A percentile compares a stretch with the other conserved stretches of the same genome.
These are phyloP conservation scores for Metarhizium humberi DNA, from an alignment of 2,329 filamentous ascomycete species.

Conservation along the genomic window DNA sequence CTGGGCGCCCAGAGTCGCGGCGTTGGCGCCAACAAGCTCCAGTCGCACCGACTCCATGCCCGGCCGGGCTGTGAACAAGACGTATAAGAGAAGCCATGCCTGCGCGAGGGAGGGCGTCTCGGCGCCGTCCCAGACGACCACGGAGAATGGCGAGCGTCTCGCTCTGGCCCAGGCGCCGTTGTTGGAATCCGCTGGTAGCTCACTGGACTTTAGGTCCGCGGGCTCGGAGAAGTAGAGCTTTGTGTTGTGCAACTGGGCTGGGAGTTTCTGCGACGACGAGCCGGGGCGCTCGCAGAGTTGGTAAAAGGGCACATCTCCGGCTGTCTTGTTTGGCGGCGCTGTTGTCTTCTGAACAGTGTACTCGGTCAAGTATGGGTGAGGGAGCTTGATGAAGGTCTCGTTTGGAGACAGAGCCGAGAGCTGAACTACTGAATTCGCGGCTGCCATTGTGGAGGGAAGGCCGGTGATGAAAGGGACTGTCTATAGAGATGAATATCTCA, in stretches of 20 bases:
- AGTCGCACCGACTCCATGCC: slow-evolving; percentile 40
- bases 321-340: slow-evolving; percentile 10
- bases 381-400: slow-evolving; percentile 36
- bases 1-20: slow-evolving; percentile 26
- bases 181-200: slow-evolving; percentile 39
- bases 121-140: slow-evolving; percentile 32
- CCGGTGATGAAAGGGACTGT: background rate
- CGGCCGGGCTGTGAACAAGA: slow-evolving; percentile 41
- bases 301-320: slow-evolving; percentile 19
- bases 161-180: slow-evolving; percentile 49
- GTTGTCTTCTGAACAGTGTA: slow-evolving; percentile 29
- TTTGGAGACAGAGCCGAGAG: slow-evolving; percentile 19
- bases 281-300: slow-evolving; percentile 23
- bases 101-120: slow-evolving; percentile 37
- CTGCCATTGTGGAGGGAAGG: slow-evolving; percentile 11
- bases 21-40: slow-evolving; percentile 29
- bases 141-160: slow-evolving; percentile 39
- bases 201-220: slow-evolving; percentile 36
- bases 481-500: too few relatives aligned
- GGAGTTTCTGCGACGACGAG: slow-evolving; percentile 16
- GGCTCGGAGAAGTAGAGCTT: slow-evolving; percentile 36
- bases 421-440: slow-evolving; percentile 10
- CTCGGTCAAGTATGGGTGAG: slow-evolving; percentile 38
- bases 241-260: slow-evolving; percentile 22
- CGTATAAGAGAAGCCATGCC: slow-evolving; percentile 43